Base-by-base conservation (phyloP, 371 early-diverging fungal genomes). In the Mortierella sp. region DNA sequence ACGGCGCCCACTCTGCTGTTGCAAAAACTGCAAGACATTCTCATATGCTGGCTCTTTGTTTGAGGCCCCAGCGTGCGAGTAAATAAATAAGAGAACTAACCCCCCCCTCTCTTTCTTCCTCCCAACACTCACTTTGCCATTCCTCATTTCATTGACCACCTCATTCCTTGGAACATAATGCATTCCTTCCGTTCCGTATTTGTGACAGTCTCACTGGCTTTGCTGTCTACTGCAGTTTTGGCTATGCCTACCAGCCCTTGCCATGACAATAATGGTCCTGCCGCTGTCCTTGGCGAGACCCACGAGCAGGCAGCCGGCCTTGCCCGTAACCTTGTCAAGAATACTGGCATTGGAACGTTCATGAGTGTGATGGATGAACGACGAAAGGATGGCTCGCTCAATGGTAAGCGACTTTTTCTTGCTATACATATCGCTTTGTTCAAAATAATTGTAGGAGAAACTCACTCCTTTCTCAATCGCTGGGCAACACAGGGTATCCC, bases 401-500 rank as follows among this genome's bases (percentile, higher is more conserved):
- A 77, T 60, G 77, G 77, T 77, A 63, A 20, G 20, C n/a, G 39
- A 22, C n/a, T 32, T 8, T 30, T 10, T 58, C n/a, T 61, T 40
- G 26, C 18, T 40, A 20, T 32, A 35, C 35, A 52, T 28, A 32
- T 30, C 40, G 6, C 14, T n/a, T 11, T 45, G n/a, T 6, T 18
- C 62, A 20, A 32, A 5, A 22, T 47, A 47, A 3, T 47, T 47
- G 18, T 35, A 43, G 10, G 3, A 58, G 59, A 58, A 58, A 30
- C 11, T 12, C 3, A 58, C 2, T 1, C 18, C 1, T 8, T 30
- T 58, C 35, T 58, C 22, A 20, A 20, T 26, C 35, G 3, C 30
- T 57, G 12, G 14, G n/a, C 39, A 16, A 14, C 49, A 8, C 49
- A 84, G 88, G 87, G 5, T 85, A 77, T 75, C 90, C 90, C 18